Conservation (phyloP, 2,329 filamentous ascomycete species). For the Graphilbum sp. region DNA sequence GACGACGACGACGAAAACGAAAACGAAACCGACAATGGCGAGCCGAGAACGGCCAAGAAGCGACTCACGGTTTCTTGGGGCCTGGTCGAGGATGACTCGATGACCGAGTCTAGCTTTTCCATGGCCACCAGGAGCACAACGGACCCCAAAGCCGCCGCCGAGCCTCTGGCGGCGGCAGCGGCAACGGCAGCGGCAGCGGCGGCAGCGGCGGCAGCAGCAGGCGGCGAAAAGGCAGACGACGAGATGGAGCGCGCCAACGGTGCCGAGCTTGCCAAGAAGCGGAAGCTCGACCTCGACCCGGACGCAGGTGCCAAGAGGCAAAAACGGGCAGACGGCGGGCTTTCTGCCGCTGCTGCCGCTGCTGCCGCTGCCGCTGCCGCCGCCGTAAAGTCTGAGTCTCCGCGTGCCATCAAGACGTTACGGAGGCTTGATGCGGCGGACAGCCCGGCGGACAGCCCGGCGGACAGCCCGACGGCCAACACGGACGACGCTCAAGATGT, state of each 20-base stretch:
- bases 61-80: constrained; percentile 27
- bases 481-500: neutral
- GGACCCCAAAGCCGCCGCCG: too few species aligned
- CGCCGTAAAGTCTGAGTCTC: too few species aligned
- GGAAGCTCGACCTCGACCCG: constrained; percentile 60
- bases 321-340: constrained; percentile 64
- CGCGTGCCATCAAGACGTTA: too few species aligned
- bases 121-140: neutral
- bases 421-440: too few species aligned
- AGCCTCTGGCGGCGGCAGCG: too few species aligned
- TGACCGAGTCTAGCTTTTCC: constrained; percentile 58
- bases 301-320: constrained; percentile 59
- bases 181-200: too few species aligned
- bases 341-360: constrained; percentile 36
- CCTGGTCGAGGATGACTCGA: constrained; percentile 42
- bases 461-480: neutral
- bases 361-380: too few species aligned
- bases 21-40: constrained; percentile 34
- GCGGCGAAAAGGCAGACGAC: too few species aligned
- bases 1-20: constrained; percentile 54
- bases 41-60: constrained; percentile 52
- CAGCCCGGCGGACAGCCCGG: too few species aligned
- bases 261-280: neutral
- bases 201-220: too few species aligned
- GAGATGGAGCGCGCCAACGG: too few species aligned